Conservation (phyloP, 148 eudicot genomes). For the Tetragonia tetragonoides region DNA sequence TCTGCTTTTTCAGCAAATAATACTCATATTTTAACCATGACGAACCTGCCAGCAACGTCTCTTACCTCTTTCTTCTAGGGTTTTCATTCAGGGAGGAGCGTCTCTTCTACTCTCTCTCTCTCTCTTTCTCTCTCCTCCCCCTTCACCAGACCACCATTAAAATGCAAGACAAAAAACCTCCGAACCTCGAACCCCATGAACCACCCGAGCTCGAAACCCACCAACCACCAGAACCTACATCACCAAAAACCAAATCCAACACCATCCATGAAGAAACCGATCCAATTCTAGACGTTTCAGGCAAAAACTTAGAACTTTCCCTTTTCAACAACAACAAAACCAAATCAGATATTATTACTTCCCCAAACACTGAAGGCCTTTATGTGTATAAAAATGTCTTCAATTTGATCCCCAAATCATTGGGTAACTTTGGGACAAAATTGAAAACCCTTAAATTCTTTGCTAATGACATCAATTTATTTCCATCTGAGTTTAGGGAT, state of each 20-base stretch:
- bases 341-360: background rate
- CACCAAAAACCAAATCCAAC: background rate
- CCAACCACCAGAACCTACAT: background rate
- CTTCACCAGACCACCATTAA: background rate
- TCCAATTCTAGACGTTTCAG: conserved; percentile 56
- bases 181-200: background rate
- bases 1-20: no score
- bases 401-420: conserved; percentile 64
- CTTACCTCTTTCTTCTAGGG: conserved; percentile 31
- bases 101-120: conserved; percentile 8
- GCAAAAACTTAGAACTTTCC: conserved; percentile 57
- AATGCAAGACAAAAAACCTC: conserved; percentile 31
- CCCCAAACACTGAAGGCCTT: conserved; percentile 31
- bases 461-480: conserved; percentile 76
- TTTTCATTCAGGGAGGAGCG: conserved; percentile 22
- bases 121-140: background rate
- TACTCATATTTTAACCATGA: background rate
- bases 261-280: conserved; percentile 25
- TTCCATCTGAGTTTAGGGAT: conserved; percentile 57
- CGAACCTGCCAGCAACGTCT: conserved; percentile 11
- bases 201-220: conserved; percentile 3
- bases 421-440: conserved; percentile 41
- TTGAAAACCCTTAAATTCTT: conserved; percentile 75
- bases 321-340: conserved; percentile 28
- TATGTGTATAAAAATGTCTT: conserved; percentile 69